These are phyloP conservation scores for Fraxinus americana DNA, from an alignment of 257 asterid genomes.

Conservation along the genomic window DNA sequence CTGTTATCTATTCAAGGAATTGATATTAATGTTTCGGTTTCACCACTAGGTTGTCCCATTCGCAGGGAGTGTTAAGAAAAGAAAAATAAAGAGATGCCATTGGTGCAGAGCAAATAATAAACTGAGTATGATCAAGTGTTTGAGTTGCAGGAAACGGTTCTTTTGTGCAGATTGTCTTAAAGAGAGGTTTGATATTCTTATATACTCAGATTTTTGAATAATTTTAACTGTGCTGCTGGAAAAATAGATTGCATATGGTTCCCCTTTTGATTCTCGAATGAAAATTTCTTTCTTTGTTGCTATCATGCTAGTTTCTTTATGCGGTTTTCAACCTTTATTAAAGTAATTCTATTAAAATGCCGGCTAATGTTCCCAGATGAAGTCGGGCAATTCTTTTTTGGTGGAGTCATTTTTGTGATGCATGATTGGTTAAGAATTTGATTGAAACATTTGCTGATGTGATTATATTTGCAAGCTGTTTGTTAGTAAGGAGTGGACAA, in stretches of 20 bases:
- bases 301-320: not conserved
- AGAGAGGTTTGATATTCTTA: conserved; percentile 56
- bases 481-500: conserved; percentile 2
- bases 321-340: not conserved
- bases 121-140: conserved; percentile 65
- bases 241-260: not conserved
- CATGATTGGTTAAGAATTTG: conserved; percentile 8
- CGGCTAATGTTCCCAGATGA: not conserved
- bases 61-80: conserved; percentile 55
- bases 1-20: not conserved
- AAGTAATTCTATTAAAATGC: not conserved
- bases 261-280: not conserved
- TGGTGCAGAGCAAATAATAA: conserved; percentile 72
- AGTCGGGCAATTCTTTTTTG: not conserved
- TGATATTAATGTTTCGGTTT: conserved; percentile 4
- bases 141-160: conserved; percentile 74
- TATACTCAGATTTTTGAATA: conserved; percentile 6
- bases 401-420: conserved; percentile 1
- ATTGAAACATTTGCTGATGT: conserved; percentile 4
- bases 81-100: conserved; percentile 73
- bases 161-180: conserved; percentile 76
- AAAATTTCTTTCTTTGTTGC: not conserved
- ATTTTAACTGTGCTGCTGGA: not conserved
- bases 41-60: conserved; percentile 66
- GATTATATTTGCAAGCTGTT: not conserved